Evolutionary conservation across 495 filamentous ascomycete species (phyloP).

Genomic region (Tuber borchii): DNA sequence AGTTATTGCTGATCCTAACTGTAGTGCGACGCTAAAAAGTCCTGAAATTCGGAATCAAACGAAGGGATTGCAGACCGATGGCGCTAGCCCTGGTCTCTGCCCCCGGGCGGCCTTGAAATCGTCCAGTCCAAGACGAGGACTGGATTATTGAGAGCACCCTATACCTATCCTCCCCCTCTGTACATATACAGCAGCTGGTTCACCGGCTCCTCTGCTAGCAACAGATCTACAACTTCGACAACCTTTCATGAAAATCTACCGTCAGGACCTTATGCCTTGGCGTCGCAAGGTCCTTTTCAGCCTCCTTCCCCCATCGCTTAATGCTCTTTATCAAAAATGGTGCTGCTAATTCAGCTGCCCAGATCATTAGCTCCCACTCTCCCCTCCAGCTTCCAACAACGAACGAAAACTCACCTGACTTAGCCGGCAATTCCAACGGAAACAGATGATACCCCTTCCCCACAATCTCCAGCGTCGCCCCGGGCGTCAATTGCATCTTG

Average conservation of each 20-base stretch:
- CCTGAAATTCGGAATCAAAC: too few relatives aligned
- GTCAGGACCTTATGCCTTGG: constrained; percentile 57
- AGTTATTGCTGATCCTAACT: too few relatives aligned
- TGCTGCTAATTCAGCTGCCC: constrained; percentile 53
- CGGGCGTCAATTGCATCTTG: constrained; percentile 58
- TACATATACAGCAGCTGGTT: background rate
- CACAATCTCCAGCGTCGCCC: constrained; percentile 61
- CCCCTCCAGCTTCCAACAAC: background rate
- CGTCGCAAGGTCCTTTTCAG: constrained; percentile 53
- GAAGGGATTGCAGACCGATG: background rate
- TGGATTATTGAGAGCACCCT: too few relatives aligned
- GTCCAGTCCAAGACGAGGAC: too few relatives aligned
- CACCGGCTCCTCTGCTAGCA: background rate
- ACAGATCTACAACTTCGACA: constrained; percentile 40
- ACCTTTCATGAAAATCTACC: constrained; percentile 51
- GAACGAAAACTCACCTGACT: constrained; percentile 46
- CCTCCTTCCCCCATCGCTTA: constrained; percentile 57
- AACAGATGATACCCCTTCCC: constrained; percentile 71
- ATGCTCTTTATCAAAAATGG: constrained; percentile 60
- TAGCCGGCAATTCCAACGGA: constrained; percentile 68
- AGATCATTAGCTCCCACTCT: constrained; percentile 1
- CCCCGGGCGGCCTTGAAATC: too few relatives aligned
- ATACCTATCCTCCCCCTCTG: background rate
- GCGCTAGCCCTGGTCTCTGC: too few relatives aligned
- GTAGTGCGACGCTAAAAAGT: too few relatives aligned